Base-by-base conservation (phyloP, 78 protist species). In the Cavenderia fasciculata region DNA sequence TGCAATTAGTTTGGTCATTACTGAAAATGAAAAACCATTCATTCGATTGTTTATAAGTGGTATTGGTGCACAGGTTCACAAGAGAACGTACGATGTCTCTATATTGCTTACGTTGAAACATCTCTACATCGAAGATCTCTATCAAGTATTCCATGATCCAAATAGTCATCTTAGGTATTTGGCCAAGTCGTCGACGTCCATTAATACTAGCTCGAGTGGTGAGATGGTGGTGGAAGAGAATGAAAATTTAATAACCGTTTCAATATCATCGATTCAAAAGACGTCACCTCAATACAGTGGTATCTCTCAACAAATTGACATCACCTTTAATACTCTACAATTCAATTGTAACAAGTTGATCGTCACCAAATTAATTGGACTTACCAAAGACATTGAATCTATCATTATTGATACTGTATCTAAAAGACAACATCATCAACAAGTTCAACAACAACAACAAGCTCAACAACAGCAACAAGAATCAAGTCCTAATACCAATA, bases 211-310 rank as follows among this genome's bases (percentile, higher is more conserved):
- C 7, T 33, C 71, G 2, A 19, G n/a, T 14, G 29, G 5, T 5
- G 72, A 59, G 23, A n/a, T n/a, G n/a, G n/a, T n/a, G n/a, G n/a
- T n/a, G n/a, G n/a, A n/a, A n/a, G n/a, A n/a, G n/a, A n/a, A n/a
- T n/a, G 72, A 82, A 5, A 47, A 82, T 68, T 31, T 82, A 6
- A 82, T 82, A 14, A 51, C 61, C 7, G n/a, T 82, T 11, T 68
- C 78, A 29, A 54, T 82, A 0, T 68, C 78, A 0, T 51, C 90
- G 8, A 62, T 56, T 27, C 90, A 82, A 57, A 82, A 59, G 65
- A 82, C 65, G 43, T 82, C 90, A 41, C 90, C 90, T 23, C 78
- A 61, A 34, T 82, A 82, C 29, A 56, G 8, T 27, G 90, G 90
- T 16, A 56, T 82, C 4, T 82, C 90, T 1, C 76, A 82, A 54